Percentiles rank a stretch among this genome's conserved stretches.
Conservation (phyloP, 2,329 filamentous ascomycete species). For the Juglanconis sp. region DNA sequence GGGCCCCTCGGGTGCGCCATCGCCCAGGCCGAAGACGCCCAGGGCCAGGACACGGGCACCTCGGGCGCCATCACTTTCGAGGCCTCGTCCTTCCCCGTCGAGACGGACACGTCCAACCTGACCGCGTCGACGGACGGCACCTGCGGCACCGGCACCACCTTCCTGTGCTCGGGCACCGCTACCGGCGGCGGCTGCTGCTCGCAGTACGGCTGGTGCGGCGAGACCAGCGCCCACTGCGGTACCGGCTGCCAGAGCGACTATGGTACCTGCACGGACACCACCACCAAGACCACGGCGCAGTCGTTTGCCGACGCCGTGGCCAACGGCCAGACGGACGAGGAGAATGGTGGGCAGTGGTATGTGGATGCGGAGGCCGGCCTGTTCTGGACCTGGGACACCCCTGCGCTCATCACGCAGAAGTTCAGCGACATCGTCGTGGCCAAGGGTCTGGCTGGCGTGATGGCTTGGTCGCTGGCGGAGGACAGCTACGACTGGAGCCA, state of each 20-base stretch:
- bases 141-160: conserved; percentile 21
- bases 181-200: conserved; percentile 7
- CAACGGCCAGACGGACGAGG: conserved; percentile 40
- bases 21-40: conserved; percentile 53
- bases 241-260: conserved; percentile 23
- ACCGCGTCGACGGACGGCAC: conserved; percentile 17
- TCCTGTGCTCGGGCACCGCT: conserved; percentile 14
- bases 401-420: conserved; percentile 45
- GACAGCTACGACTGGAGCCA: conserved; percentile 43
- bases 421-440: conserved; percentile 40
- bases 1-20: conserved; percentile 53
- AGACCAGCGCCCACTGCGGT: conserved; percentile 19
- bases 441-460: conserved; percentile 45
- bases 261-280: conserved; percentile 18
- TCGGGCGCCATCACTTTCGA: conserved; percentile 47
- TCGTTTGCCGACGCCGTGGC: conserved; percentile 41
- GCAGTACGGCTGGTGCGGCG: conserved; percentile 17
- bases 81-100: conserved; percentile 25
- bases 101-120: conserved; percentile 14
- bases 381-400: conserved; percentile 57
- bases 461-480: conserved; percentile 53
- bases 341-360: conserved; percentile 53
- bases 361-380: conserved; percentile 42
- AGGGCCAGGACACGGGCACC: conserved; percentile 55
- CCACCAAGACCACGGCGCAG: conserved; percentile 16